phyloP scores from a whole-genome alignment of 805 yeast genomes.

The Candida silvicultrix region DNA sequence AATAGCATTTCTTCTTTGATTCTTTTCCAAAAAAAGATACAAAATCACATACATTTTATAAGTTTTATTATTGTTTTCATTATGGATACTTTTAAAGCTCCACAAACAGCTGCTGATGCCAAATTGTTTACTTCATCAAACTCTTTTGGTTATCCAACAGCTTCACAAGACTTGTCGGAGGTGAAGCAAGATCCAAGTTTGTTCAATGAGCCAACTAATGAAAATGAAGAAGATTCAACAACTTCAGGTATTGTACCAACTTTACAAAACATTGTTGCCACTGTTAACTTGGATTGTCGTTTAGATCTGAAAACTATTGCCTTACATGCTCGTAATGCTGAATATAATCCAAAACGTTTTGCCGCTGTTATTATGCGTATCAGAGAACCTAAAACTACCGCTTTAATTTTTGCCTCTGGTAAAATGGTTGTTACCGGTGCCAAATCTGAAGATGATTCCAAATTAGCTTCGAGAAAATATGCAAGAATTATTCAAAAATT shows the following conservation, averaged over 20 bases:
- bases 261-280: slow-evolving; percentile 89
- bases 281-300: slow-evolving; percentile 94
- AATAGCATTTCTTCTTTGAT: neutral
- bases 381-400: slow-evolving; percentile 97
- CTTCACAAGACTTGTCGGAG: slow-evolving; percentile 20
- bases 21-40: too few relatives aligned
- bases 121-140: slow-evolving; percentile 21
- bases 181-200: slow-evolving; percentile 10
- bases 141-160: slow-evolving; percentile 23
- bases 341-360: slow-evolving; percentile 96
- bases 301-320: slow-evolving; percentile 96
- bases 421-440: slow-evolving; percentile 99
- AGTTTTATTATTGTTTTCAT: too few relatives aligned
- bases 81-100: slow-evolving; percentile 23
- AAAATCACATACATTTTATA: too few relatives aligned
- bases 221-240: slow-evolving; percentile 52
- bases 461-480: slow-evolving; percentile 93
- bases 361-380: slow-evolving; percentile 99
- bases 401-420: slow-evolving; percentile 95
- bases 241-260: slow-evolving; percentile 97
- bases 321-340: slow-evolving; percentile 97
- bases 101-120: slow-evolving; percentile 24
- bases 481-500: slow-evolving; percentile 97
- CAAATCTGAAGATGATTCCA: slow-evolving; percentile 97
- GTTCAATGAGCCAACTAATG: slow-evolving; percentile 4